A percentile compares a stretch with the other conserved stretches of the same genome.
Evolutionary conservation across 2,329 filamentous ascomycete genomes (phyloP).

Genomic region (Neopestalotiopsis sp.): DNA sequence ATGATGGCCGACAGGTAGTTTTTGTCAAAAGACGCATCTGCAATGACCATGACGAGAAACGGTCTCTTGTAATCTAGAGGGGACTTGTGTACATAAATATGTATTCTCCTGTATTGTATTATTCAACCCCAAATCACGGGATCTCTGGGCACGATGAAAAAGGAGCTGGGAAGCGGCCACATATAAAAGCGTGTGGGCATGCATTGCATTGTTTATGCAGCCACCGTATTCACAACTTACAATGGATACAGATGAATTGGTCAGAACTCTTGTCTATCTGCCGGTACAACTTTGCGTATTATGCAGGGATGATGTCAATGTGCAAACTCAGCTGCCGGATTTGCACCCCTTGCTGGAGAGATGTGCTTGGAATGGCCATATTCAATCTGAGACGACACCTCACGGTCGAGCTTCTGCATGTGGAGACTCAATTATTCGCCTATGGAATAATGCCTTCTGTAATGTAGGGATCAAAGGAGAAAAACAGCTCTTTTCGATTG

Average conservation of each 20-base stretch:
- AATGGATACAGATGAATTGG: background rate
- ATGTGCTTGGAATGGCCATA: background rate
- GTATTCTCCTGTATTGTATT: conserved; percentile 21
- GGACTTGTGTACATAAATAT: conserved; percentile 22
- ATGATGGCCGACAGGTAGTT: conserved; percentile 80
- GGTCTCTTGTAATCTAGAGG: conserved; percentile 21
- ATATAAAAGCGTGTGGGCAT: conserved; percentile 2
- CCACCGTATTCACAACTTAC: background rate
- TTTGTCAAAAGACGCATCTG: conserved; percentile 1
- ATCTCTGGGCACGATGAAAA: background rate
- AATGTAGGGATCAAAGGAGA: background rate
- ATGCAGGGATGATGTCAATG: background rate
- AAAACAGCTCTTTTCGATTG: background rate
- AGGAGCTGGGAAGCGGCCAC: conserved; percentile 1
- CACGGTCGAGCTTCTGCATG: background rate
- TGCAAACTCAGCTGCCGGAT: background rate
- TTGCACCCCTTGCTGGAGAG: background rate
- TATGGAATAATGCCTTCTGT: background rate
- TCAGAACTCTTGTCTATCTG: background rate
- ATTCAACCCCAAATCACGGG: background rate
- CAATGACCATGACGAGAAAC: conserved; percentile 22
- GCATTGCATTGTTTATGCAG: background rate
- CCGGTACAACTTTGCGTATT: background rate
- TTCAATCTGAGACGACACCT: background rate
- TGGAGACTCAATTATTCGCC: background rate